Percentiles rank a stretch among this genome's conserved stretches.
Conservation (phyloP, 176 grass and related monocot species). For the Raddia distichophylla region DNA sequence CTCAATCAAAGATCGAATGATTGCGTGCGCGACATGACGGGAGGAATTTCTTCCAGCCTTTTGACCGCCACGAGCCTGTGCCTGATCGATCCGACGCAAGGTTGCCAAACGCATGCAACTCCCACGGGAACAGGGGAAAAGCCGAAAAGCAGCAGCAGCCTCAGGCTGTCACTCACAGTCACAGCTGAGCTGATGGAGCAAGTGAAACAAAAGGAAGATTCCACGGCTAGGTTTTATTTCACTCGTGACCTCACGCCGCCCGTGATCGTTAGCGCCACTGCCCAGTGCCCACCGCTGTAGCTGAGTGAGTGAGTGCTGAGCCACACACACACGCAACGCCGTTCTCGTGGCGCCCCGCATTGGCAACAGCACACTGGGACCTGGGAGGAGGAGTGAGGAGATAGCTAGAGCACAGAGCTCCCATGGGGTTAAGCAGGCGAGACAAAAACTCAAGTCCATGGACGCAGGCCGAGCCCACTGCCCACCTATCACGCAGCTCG, state of each 20-base stretch:
- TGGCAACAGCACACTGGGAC: background rate
- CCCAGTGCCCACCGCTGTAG: background rate
- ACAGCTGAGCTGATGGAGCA: background rate
- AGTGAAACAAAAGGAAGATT: slow-evolving; percentile 57
- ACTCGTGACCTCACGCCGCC: slow-evolving; percentile 44
- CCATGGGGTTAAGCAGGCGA: background rate
- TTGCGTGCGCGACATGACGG: slow-evolving; percentile 21
- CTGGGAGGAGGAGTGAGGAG: background rate
- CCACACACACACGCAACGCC: background rate
- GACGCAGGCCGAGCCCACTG: slow-evolving; percentile 16
- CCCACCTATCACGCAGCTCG: slow-evolving; percentile 5
- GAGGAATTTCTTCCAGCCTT: background rate
- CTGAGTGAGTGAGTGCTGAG: background rate
- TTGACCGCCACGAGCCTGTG: slow-evolving; percentile 5
- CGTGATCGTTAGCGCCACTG: slow-evolving; percentile 35
- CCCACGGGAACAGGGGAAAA: slow-evolving; percentile 49
- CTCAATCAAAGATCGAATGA: slow-evolving; percentile 26
- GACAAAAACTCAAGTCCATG: slow-evolving; percentile 53
- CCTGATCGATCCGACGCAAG: background rate
- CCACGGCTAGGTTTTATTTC: slow-evolving; percentile 34
- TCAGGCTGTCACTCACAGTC: background rate
- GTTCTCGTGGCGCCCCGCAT: slow-evolving; percentile 5
- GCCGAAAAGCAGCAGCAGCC: slow-evolving; percentile 35
- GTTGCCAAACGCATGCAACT: slow-evolving; percentile 32
- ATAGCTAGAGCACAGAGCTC: background rate